A percentile compares a stretch with the other conserved stretches of the same genome.
Evolutionary conservation across 305 asterid species (phyloP).

Genomic region (Fraxinus xanthoxyloides): DNA sequence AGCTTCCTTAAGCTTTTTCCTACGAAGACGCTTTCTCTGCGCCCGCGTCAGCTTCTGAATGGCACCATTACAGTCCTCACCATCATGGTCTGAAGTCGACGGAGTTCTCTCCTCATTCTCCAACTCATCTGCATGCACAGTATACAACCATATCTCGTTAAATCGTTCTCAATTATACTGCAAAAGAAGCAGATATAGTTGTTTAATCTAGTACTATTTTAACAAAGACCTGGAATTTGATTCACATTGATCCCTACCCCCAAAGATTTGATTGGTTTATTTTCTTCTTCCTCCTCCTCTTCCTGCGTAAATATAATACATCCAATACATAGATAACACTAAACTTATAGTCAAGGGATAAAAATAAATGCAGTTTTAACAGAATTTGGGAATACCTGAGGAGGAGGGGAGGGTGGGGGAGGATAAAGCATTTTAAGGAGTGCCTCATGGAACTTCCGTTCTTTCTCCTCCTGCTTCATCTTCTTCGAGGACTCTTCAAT

Average conservation of each 20-base stretch:
- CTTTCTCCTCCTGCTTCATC: conserved; percentile 55
- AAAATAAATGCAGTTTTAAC: not conserved
- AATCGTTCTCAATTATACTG: not conserved
- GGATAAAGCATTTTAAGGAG: conserved; percentile 71
- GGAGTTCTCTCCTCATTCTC: conserved; percentile 30
- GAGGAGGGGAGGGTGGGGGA: conserved; percentile 46
- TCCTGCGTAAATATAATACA: conserved; percentile 20
- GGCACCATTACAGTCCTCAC: conserved; percentile 18
- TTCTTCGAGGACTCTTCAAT: not conserved
- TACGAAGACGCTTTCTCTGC: conserved; percentile 72
- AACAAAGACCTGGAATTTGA: conserved; percentile 41
- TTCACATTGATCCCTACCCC: conserved; percentile 19
- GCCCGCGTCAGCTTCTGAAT: conserved; percentile 59
- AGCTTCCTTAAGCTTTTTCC: conserved; percentile 60
- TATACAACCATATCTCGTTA: not conserved
- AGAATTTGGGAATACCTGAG: conserved; percentile 19
- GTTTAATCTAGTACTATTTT: conserved; percentile 2
- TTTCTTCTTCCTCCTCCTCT: conserved; percentile 28
- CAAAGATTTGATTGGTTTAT: not conserved
- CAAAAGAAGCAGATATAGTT: not conserved
- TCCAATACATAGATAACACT: not conserved
- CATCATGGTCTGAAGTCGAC: conserved; percentile 29
- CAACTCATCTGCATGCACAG: conserved; percentile 32
- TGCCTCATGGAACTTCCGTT: conserved; percentile 51
- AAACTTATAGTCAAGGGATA: not conserved